A percentile compares a stretch with the other conserved stretches of the same genome.
Conservation (phyloP, 345 rosid species). For the Clausena lansium region DNA sequence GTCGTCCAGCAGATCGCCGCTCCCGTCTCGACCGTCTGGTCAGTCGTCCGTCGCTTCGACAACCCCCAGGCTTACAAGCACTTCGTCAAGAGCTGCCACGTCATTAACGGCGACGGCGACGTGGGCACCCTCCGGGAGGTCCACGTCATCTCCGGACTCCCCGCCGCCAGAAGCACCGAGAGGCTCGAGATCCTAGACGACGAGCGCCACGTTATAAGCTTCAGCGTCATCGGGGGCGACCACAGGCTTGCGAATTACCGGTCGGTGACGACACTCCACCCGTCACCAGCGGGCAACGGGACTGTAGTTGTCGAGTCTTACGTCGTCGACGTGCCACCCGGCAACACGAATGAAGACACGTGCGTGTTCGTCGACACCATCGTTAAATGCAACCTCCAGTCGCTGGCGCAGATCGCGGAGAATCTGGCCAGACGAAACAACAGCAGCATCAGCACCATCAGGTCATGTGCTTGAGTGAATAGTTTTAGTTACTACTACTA, state of each 20-base stretch:
- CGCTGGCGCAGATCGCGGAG: slow-evolving; percentile 41
- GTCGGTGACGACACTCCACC: slow-evolving; percentile 54
- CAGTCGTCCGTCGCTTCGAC: slow-evolving; percentile 59
- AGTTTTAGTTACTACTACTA: background rate
- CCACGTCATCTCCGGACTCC: slow-evolving; percentile 55
- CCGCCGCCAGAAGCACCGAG: slow-evolving; percentile 51
- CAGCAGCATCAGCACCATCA: background rate
- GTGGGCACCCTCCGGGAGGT: slow-evolving; percentile 53
- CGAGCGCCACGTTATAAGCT: slow-evolving; percentile 50
- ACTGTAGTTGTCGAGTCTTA: slow-evolving; percentile 43
- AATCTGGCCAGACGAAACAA: slow-evolving; percentile 22
- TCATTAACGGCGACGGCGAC: slow-evolving; percentile 43
- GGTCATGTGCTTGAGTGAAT: background rate
- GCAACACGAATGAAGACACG: slow-evolving; percentile 42
- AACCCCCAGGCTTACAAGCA: slow-evolving; percentile 58
- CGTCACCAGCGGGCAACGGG: slow-evolving; percentile 14
- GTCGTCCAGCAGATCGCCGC: slow-evolving; percentile 51
- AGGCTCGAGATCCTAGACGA: slow-evolving; percentile 63
- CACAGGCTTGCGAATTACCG: slow-evolving; percentile 56
- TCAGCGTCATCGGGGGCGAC: slow-evolving; percentile 60
- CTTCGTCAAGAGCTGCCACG: slow-evolving; percentile 57
- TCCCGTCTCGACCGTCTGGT: slow-evolving; percentile 53
- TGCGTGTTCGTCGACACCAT: slow-evolving; percentile 38
- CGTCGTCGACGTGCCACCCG: slow-evolving; percentile 42
- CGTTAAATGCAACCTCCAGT: slow-evolving; percentile 41